phyloP scores from a whole-genome alignment of 2,329 filamentous ascomycete species.

The Nigrograna mackinnonii region DNA sequence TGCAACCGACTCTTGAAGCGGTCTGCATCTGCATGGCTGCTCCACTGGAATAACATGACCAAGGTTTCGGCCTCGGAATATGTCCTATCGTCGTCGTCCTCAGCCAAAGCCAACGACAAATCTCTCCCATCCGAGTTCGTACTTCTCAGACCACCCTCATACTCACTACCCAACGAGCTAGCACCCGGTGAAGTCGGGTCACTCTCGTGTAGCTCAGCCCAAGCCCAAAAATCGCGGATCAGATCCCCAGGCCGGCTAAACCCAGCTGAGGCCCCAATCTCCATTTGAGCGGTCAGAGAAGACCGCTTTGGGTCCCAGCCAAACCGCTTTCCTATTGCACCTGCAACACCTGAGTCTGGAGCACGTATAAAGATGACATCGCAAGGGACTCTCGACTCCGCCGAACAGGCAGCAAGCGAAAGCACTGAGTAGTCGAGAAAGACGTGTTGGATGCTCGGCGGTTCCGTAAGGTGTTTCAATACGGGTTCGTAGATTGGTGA shows the following conservation, averaged over 20 bases:
- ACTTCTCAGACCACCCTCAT: slow-evolving; percentile 9
- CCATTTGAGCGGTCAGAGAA: slow-evolving; percentile 20
- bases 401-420: slow-evolving; percentile 20
- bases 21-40: slow-evolving; percentile 23
- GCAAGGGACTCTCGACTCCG: slow-evolving; percentile 20
- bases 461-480: slow-evolving; percentile 11
- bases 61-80: slow-evolving; percentile 24
- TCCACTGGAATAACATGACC: slow-evolving; percentile 36
- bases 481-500: slow-evolving; percentile 25
- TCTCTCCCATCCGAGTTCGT: slow-evolving; percentile 32
- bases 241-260: slow-evolving; percentile 30
- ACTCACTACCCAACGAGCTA: slow-evolving; percentile 3
- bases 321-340: slow-evolving; percentile 31
- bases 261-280: slow-evolving; percentile 13
- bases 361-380: slow-evolving; percentile 26
- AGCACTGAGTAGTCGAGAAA: slow-evolving; percentile 25
- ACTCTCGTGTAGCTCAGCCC: slow-evolving; percentile 23
- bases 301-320: slow-evolving; percentile 32
- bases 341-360: slow-evolving; percentile 21
- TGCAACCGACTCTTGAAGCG: slow-evolving; percentile 31
- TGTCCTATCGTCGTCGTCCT: slow-evolving; percentile 11
- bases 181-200: slow-evolving; percentile 10
- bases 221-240: slow-evolving; percentile 31
- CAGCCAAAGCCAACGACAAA: slow-evolving; percentile 20
- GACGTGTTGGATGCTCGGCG: slow-evolving; percentile 24